Base-by-base conservation (phyloP, 139 green algal genomes). In the Closterium sp. region DNA sequence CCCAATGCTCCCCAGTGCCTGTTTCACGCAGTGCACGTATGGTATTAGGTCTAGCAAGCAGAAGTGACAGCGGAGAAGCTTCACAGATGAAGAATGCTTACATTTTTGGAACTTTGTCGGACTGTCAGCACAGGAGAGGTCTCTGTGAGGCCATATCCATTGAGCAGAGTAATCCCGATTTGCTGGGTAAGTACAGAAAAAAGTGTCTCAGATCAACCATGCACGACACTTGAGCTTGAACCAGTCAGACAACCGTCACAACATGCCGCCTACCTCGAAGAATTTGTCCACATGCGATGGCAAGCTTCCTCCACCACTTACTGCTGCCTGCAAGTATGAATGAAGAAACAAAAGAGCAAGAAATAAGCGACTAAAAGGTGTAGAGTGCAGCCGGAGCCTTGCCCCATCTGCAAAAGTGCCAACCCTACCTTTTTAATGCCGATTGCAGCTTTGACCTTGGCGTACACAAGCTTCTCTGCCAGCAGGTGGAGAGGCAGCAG, bases 111-210 rank as follows among this genome's bases (percentile, higher is more conserved):
- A 84, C 89, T 84, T 38, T 64, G 83, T 31, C 97, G 95, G 92
- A 96, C 98, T 9, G 96, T 95, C 76, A 99, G 96, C 90, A 99
- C 97, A 0, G 97, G 97, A 0, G 95, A 97, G 0, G 97, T 98
- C 94, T 99, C 97, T 2, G 96, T 98, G 7, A 99, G 95, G 25
- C 97, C 97, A 95, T 97, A 99, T 69, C 97, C 97, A 88, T 99
- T 99, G 69, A 99, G 91, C 43, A 99, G 95, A 0, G 92, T 81
- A 33, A 99, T 93, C 0, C 95, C 97, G 2, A 98, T 85, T 25
- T 94, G 87, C 89, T 85, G 83, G 12, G 19, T 16, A 89, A 76
- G 25, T 1, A 76, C 0, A 76, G 25, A 19, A 76, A 3, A 66
- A 66, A 12, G 10, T 10, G 55, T 19, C 4, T 76, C 55, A 76